These are phyloP conservation scores for Scedosporium apiospermum DNA, from an alignment of 2,329 filamentous ascomycete genomes.

Conservation along the genomic window DNA sequence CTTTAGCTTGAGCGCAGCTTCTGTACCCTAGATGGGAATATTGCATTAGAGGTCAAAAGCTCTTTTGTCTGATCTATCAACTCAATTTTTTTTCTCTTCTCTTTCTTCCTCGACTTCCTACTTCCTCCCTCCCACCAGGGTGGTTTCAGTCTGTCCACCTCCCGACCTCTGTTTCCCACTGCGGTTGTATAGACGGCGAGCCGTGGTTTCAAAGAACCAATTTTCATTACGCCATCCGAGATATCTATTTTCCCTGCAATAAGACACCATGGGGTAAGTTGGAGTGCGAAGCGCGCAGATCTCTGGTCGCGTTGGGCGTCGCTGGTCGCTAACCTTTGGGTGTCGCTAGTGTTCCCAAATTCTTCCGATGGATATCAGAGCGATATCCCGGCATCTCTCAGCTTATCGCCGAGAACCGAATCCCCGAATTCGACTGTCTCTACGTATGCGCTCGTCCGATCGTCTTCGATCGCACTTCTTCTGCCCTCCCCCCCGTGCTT, in stretches of 20 bases:
- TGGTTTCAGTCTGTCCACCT: neutral
- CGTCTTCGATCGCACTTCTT: neutral
- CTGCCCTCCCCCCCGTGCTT: slow-evolving; percentile 6
- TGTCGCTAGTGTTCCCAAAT: slow-evolving; percentile 60
- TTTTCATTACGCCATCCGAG: neutral
- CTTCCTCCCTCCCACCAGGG: neutral
- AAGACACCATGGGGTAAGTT: slow-evolving; percentile 20
- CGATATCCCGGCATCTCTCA: slow-evolving; percentile 97
- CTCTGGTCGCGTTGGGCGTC: neutral
- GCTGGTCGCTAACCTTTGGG: neutral
- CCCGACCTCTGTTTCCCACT: neutral
- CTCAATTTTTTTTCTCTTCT: neutral
- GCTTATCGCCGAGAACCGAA: slow-evolving; percentile 95
- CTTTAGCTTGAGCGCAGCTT: neutral
- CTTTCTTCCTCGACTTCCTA: neutral
- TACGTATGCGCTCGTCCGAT: slow-evolving; percentile 46
- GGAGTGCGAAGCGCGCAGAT: neutral
- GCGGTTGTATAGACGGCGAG: neutral
- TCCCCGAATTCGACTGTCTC: slow-evolving; percentile 96
- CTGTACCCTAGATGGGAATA: neutral
- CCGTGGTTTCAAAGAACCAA: neutral
- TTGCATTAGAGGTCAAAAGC: neutral
- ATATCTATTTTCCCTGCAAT: neutral
- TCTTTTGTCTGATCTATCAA: neutral
- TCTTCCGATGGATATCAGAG: slow-evolving; percentile 99